Evolutionary conservation across 768 basidiomycete species (phyloP).

Genomic region (Termitomyces sp.): DNA sequence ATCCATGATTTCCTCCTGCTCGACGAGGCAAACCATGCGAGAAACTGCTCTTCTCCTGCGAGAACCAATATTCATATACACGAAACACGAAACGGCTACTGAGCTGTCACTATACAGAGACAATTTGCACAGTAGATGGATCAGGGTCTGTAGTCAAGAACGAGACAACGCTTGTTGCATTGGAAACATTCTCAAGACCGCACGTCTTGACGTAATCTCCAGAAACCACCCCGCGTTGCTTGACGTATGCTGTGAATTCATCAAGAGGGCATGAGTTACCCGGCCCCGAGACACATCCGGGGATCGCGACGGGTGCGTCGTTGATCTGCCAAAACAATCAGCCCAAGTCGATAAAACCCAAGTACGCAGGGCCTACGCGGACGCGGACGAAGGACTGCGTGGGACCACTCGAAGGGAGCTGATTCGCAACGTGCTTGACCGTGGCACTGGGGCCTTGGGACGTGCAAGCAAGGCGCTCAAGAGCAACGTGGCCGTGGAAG

Average conservation of each 20-base stretch:
- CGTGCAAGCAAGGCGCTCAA: slow-evolving; percentile 35
- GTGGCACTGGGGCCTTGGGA: not conserved
- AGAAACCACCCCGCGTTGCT: slow-evolving; percentile 17
- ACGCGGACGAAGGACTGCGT: slow-evolving; percentile 27
- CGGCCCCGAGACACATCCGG: slow-evolving; percentile 33
- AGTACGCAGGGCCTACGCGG: slow-evolving; percentile 17
- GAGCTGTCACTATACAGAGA: not conserved
- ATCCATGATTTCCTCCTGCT: no score
- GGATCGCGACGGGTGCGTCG: slow-evolving; percentile 34
- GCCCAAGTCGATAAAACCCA: not conserved
- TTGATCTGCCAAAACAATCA: slow-evolving; percentile 19
- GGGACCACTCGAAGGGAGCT: slow-evolving; percentile 3
- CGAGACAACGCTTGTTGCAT: slow-evolving; percentile 18
- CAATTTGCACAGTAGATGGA: slow-evolving; percentile 1
- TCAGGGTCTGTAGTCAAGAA: slow-evolving; percentile 19
- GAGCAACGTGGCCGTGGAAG: slow-evolving; percentile 34
- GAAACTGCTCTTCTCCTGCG: no score
- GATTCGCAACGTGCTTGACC: slow-evolving; percentile 14
- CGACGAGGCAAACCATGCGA: no score
- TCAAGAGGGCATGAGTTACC: slow-evolving; percentile 30
- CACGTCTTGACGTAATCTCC: slow-evolving; percentile 34
- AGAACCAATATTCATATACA: not conserved
- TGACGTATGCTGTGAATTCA: slow-evolving; percentile 25
- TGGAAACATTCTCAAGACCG: slow-evolving; percentile 20
- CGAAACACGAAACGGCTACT: no score